Base-by-base conservation (phyloP, 257 asterid genomes). In the Nicotiana sylvestris region DNA sequence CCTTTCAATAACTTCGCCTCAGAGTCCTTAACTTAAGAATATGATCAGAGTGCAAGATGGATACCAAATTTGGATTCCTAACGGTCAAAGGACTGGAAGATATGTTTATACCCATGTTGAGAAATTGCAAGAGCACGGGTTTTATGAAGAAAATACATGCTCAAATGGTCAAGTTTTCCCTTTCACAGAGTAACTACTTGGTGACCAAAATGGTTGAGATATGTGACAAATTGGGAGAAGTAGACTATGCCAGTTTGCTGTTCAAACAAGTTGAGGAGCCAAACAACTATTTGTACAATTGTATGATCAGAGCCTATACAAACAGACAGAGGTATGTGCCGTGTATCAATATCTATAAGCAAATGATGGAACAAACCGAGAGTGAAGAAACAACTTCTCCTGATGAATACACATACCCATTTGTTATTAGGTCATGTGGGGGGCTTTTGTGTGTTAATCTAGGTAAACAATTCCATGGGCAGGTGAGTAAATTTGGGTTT, bases 131-230 rank as follows among this genome's bases (percentile, higher is more conserved):
- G 30, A 86, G 25, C 77, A 66, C 83, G 21, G 10, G 4, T 27
- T 64, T 49, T 25, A 65, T 95, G 90, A 95, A 86, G 90, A 90
- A 83, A 85, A 85, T 89, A n/a, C 98, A 93, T 60, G 91, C 93
- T 87, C 98, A 89, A 57, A 88, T 92, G 85, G 90, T 90, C 84
- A 91, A 91, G 69, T 84, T 90, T 16, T 91, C 95, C 16, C 39
- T 92, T 39, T 43, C 89, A 8, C 94, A 89, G 53, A 92, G 97
- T 93, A 95, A 87, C 84, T 90, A 92, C 86, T 86, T 95, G 88
- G 93, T 90, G n/a, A 92, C 97, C 4, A 93, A 85, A 87, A 92
- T 93, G 97, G 61, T 95, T 84, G 92, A 95, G 64, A 86, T 90
- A 57, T 94, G 98, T 81, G 94, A 89, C 81, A 88, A 82, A 86